Evolutionary conservation across 192 early-diverging fungal species (phyloP), one percentile per base, ranked within the genome.

Genomic region (Ambispora gerdemannii): DNA sequence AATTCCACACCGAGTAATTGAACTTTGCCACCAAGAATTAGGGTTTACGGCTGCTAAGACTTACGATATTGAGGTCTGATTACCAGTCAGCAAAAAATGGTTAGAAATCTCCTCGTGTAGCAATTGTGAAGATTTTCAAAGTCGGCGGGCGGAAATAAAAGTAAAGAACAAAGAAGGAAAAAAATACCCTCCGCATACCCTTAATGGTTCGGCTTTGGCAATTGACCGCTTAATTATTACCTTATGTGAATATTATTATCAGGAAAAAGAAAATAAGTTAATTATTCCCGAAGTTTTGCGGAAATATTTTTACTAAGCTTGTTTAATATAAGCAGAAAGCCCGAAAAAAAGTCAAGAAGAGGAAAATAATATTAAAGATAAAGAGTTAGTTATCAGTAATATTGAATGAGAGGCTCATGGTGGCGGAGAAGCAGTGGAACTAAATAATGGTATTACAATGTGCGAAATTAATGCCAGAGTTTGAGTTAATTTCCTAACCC

Each of bases 51-150:
- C 60, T 4, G 60, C 60, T 36, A 62, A 62, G n/a, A 62, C 60
- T 62, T 62, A 34, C 27, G 60, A 62, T 33, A 62, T 62, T 62
- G 60, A 62, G 35, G 60, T 62, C 35, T 62, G 60, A 62, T 62
- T 62, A 31, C 60, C 60, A 34, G 30, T 62, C 15, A 62, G 60
- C 15, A 62, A 62, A 33, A 62, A 32, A 33, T 62, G 60, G 15
- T 34, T 62, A 34, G 60, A 62, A 62, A 33, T 62, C 30, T 62
- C 60, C 17, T 62, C 60, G 30, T 62, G 60, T 62, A 62, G 60
- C 27, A 62, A 62, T 62, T 62, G 60, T 36, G 60, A 62, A 62
- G 60, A 62, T 62, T 62, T 62, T 62, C 60, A 62, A 62, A 62
- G 60, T 33, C 60, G 60, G 0, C 60, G 60, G 6, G 30, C 60